These are phyloP conservation scores for Alternaria ventricosa DNA, from an alignment of 2,329 filamentous ascomycete genomes.

Conservation along the genomic window DNA sequence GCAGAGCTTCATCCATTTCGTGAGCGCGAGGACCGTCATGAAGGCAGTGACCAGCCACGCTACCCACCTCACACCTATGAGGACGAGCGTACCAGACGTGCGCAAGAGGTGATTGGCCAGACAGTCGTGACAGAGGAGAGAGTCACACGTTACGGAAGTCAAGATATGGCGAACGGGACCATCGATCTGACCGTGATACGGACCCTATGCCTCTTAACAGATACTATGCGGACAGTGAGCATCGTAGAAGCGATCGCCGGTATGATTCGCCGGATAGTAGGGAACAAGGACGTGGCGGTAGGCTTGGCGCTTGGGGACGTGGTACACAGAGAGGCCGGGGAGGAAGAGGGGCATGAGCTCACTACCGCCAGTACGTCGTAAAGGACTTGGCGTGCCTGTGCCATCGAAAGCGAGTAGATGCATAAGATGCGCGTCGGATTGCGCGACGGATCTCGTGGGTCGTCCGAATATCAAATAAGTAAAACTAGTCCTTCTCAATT, in stretches of 20 bases:
- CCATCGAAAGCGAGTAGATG: not conserved
- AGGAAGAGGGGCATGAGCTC: not conserved
- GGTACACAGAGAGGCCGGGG: too few species aligned
- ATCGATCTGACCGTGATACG: not conserved
- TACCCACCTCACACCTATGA: not conserved
- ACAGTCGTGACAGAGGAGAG: not conserved
- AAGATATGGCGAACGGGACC: not conserved
- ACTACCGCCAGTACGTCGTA: not conserved
- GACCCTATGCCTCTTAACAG: not conserved
- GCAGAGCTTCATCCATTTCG: not conserved
- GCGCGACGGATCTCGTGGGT: not conserved
- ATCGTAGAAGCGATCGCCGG: not conserved
- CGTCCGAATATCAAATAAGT: not conserved
- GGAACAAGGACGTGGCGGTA: too few species aligned
- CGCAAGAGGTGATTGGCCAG: not conserved
- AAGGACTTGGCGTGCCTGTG: not conserved
- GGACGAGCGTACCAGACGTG: not conserved
- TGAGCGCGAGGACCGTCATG: not conserved
- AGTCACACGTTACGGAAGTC: not conserved
- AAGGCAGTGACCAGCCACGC: not conserved
- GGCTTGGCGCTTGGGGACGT: too few species aligned
- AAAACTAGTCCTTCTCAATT: not conserved
- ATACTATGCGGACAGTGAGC: not conserved
- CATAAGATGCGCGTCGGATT: not conserved
- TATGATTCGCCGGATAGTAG: not conserved